Evolutionary conservation across 768 basidiomycete genomes (phyloP).

Genomic region (Kwoniella europaea): DNA sequence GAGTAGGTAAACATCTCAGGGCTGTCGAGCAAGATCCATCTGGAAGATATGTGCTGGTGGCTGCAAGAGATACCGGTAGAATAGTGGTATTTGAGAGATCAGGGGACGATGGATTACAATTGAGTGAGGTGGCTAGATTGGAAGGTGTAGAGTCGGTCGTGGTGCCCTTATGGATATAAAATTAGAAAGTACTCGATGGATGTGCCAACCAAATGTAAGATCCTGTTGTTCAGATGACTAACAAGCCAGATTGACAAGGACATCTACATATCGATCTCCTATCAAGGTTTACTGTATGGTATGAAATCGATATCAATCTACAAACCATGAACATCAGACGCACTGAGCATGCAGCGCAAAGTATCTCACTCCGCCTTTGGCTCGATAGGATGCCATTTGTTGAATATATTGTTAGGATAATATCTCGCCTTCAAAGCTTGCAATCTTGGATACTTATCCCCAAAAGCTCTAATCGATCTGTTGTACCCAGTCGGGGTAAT

Average conservation of each 20-base stretch:
- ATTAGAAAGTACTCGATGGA: too few species aligned
- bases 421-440: constrained; percentile 58
- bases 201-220: too few species aligned
- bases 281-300: too few species aligned
- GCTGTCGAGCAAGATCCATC: constrained; percentile 22
- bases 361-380: constrained; percentile 24
- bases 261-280: too few species aligned
- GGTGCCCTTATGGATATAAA: constrained; percentile 35
- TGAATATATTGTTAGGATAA: constrained; percentile 50
- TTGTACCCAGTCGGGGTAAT: background rate
- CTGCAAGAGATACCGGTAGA: constrained; percentile 34
- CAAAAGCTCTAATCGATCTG: background rate
- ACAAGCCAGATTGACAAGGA: too few species aligned
- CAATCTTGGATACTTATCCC: constrained; percentile 38
- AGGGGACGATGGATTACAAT: constrained; percentile 23
- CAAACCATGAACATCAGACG: too few species aligned
- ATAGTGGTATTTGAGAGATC: constrained; percentile 30
- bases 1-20: constrained; percentile 31
- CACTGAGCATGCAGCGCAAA: too few species aligned
- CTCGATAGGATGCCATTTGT: constrained; percentile 57
- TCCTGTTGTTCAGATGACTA: too few species aligned
- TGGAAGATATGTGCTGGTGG: constrained; percentile 29
- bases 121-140: constrained; percentile 34
- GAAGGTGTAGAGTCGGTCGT: constrained; percentile 27
- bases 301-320: too few species aligned